These are phyloP conservation scores for Phanerochaete carnosa DNA, from an alignment of 768 basidiomycete species.

Conservation along the genomic window DNA sequence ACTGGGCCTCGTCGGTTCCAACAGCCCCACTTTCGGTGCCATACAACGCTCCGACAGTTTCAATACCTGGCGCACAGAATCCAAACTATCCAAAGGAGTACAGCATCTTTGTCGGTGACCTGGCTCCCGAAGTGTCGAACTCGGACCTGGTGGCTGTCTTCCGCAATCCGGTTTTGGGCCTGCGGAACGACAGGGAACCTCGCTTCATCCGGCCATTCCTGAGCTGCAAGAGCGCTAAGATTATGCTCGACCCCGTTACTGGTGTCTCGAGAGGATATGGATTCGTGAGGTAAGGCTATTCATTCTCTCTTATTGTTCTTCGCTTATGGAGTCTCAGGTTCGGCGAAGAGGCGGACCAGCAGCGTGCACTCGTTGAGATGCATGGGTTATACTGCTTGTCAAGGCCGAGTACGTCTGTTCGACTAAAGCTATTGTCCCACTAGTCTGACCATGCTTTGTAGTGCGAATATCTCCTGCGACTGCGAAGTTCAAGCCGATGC, in stretches of 20 bases:
- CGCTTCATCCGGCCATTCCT: conserved; percentile 86
- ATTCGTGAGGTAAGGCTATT: conserved; percentile 69
- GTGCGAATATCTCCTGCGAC: conserved; percentile 92
- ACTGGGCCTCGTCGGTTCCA: conserved; percentile 60
- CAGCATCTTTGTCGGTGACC: conserved; percentile 92
- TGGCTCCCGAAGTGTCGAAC: conserved; percentile 90
- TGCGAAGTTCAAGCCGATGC: conserved; percentile 75
- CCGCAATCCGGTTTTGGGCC: conserved; percentile 82
- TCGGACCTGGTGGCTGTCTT: conserved; percentile 94
- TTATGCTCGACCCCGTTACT: conserved; percentile 88
- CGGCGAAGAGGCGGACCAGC: conserved; percentile 84
- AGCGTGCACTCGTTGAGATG: conserved; percentile 88
- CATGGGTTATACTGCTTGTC: conserved; percentile 88
- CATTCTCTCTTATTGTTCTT: conserved; percentile 2
- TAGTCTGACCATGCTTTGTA: conserved; percentile 36
- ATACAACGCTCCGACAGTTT: conserved; percentile 31
- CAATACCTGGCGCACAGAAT: conserved; percentile 36
- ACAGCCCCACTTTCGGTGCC: conserved; percentile 31
- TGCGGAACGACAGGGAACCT: conserved; percentile 82
- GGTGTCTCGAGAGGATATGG: conserved; percentile 90
- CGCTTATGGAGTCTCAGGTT: conserved; percentile 49
- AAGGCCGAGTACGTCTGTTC: conserved; percentile 66
- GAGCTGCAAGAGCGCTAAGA: conserved; percentile 94
- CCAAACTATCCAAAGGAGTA: conserved; percentile 78
- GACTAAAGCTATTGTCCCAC: conserved; percentile 5